Conservation (phyloP, 1,139 yeast genomes). For the Taphrina flavorubra region DNA sequence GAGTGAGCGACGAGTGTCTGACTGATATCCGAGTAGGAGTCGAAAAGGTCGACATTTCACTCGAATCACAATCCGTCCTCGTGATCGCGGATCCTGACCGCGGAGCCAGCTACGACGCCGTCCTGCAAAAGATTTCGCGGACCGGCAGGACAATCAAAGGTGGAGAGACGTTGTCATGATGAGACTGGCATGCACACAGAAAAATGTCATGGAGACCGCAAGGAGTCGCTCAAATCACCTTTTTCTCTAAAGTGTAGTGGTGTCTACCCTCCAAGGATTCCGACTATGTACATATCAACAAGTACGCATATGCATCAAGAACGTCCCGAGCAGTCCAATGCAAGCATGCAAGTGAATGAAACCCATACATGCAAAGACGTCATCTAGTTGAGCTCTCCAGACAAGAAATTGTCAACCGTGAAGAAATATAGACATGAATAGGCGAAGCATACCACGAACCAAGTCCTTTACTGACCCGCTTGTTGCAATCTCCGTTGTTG, state of each 20-base stretch:
- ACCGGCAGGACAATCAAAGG: constrained; percentile 84
- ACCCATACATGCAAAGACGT: too few relatives aligned
- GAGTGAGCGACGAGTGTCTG: background rate
- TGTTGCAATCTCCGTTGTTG: constrained; percentile 16
- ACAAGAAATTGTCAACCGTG: background rate
- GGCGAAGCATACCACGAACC: background rate
- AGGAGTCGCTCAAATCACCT: too few relatives aligned
- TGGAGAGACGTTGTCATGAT: constrained; percentile 56
- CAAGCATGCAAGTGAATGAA: too few relatives aligned
- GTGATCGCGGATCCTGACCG: constrained; percentile 62
- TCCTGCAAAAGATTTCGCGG: constrained; percentile 77
- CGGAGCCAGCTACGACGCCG: constrained; percentile 69
- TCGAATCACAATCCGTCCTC: constrained; percentile 81
- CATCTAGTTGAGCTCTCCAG: too few relatives aligned
- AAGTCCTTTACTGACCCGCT: constrained; percentile 6
- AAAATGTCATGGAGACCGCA: too few relatives aligned
- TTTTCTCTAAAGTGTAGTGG: too few relatives aligned
- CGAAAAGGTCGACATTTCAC: constrained; percentile 69
- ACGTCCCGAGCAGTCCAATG: too few relatives aligned
- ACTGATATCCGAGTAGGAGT: constrained; percentile 57
- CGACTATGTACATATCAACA: too few relatives aligned
- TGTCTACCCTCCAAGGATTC: too few relatives aligned
- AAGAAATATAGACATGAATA: constrained; percentile 13
- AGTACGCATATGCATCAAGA: too few relatives aligned
- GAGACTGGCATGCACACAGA: too few relatives aligned